These are phyloP conservation scores for Cyclostephanos tholiformis DNA, from an alignment of 108 stramenopile genomes.

Conservation along the genomic window DNA sequence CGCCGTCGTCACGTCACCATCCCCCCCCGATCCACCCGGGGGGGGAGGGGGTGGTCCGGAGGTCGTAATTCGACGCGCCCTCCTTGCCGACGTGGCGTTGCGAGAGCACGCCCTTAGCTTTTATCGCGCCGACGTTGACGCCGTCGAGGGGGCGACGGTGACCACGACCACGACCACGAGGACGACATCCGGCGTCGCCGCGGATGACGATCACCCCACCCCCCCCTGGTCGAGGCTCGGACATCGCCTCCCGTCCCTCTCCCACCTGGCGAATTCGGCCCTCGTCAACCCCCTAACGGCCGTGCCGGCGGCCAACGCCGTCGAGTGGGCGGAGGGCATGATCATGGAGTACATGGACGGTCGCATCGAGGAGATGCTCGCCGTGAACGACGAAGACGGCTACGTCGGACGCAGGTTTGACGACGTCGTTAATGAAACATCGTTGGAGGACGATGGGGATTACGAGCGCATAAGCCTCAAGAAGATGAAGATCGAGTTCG, in stretches of 20 bases:
- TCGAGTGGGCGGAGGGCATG: conserved; percentile 81
- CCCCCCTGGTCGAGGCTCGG: conserved; percentile 32
- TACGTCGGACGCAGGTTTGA: conserved; percentile 1
- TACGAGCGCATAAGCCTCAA: neutral
- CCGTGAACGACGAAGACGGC: neutral
- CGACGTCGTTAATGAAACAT: neutral
- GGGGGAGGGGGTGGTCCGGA: too few species aligned
- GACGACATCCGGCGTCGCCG: too few species aligned
- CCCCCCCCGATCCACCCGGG: neutral
- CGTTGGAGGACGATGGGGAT: too few species aligned
- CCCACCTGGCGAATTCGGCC: conserved; percentile 64
- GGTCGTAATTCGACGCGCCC: conserved; percentile 52
- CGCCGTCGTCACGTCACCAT: neutral
- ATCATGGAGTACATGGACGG: conserved; percentile 70
- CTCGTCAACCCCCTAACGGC: conserved; percentile 76
- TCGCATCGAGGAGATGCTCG: conserved; percentile 20
- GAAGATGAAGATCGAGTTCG: conserved; percentile 4
- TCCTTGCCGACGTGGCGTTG: conserved; percentile 60
- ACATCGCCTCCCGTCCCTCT: conserved; percentile 68
- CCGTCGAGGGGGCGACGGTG: conserved; percentile 1
- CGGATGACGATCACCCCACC: neutral
- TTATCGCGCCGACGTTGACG: neutral
- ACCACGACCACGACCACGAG: neutral
- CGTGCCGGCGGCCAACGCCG: conserved; percentile 55
- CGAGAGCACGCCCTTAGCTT: conserved; percentile 50